Base-by-base conservation (phyloP, 2,329 filamentous ascomycete genomes). In the Aspergillus jensenii region DNA sequence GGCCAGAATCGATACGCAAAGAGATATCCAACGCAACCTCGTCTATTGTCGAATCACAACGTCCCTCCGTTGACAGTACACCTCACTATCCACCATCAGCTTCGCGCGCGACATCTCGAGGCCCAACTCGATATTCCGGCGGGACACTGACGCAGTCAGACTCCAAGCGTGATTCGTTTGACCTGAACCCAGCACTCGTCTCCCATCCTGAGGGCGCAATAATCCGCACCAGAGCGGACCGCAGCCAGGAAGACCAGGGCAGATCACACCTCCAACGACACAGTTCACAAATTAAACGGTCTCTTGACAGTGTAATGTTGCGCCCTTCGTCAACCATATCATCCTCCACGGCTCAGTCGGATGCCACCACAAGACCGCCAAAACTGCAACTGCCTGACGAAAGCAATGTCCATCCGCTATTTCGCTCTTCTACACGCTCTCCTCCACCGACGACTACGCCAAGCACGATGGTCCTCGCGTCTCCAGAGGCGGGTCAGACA, bases 351-450 rank as follows among this genome's bases (percentile, higher is more conserved):
- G 27, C 27, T 1, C 59, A 62, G 6, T 31, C 62, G 9, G 65
- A 65, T 17, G 56, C 57, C 6, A 58, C 63, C 8, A 59, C 51
- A 6, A 59, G 55, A 45, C 61, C 64, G 3, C 48, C 67, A 33
- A 68, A 65, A 52, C 49, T 66, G 33, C 62, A 59, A 19, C 55
- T 65, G 4, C 57, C 65, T 14, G 76, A 77, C 58, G 81, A 84
- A 65, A 76, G 78, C 11, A 77, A 84, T 57, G 85, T 86, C 52
- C 84, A 86, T 63, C 84, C 84, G 12, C 74, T 86, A 3, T 86
- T 86, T 69, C 78, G 84, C 43, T 77, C 77, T 3, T 80, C 79
- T 60, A 83, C 79, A 59, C 81, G 82, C 9, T 76, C 75, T 1
- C 82, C 83, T 17, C 79, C 82, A 3, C 79, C 82, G 11, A 76